Conservation (phyloP, 140 eudicot genomes). For the Erigeron philadelphicus region DNA sequence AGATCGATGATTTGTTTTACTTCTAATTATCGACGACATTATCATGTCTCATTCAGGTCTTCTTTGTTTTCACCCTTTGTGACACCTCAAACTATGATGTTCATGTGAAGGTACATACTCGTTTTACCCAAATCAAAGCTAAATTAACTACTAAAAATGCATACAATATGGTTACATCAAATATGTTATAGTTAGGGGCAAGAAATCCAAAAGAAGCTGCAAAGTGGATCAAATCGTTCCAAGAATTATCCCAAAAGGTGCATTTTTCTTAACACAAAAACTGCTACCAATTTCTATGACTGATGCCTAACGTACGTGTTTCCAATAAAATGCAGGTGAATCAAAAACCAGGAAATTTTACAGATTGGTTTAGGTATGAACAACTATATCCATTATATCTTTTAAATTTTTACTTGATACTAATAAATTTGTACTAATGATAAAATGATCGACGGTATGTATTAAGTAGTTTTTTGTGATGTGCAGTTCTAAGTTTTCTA, state of each 20-base stretch:
- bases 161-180: neutral
- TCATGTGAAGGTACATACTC: slow-evolving; percentile 46
- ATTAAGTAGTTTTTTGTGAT: neutral
- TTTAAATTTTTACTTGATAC: too few species aligned
- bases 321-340: slow-evolving; percentile 38
- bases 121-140: neutral
- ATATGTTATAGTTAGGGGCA: slow-evolving; percentile 56
- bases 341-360: slow-evolving; percentile 24
- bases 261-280: slow-evolving; percentile 9
- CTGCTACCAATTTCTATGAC: neutral
- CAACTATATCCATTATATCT: slow-evolving; percentile 14
- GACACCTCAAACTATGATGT: slow-evolving; percentile 49
- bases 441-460: neutral
- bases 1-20: too few species aligned
- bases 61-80: slow-evolving; percentile 60
- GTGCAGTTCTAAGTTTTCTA: slow-evolving; percentile 39
- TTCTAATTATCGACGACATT: neutral
- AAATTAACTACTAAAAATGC: neutral
- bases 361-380: slow-evolving; percentile 27
- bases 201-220: slow-evolving; percentile 63
- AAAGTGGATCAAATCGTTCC: slow-evolving; percentile 52
- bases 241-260: slow-evolving; percentile 45
- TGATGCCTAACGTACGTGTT: slow-evolving; percentile 20
- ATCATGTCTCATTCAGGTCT: slow-evolving; percentile 45
- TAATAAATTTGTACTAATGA: neutral